Evolutionary conservation across 495 filamentous ascomycete species (phyloP), one percentile per base, ranked within the genome.

Genomic region (Cryomyces antarcticus): DNA sequence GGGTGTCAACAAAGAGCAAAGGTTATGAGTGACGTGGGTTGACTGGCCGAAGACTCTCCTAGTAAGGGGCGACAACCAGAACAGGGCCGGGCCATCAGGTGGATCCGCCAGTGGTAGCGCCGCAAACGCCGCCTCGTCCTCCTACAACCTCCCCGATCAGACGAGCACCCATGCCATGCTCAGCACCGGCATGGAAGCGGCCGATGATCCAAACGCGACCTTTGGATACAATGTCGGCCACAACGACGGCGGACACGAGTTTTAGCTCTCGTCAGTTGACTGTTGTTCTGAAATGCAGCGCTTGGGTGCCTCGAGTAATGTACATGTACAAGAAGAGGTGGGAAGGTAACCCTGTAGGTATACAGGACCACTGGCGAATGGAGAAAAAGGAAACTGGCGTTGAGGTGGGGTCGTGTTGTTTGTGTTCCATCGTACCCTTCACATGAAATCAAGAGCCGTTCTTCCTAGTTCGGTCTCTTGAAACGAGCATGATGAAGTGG

Each of bases 1-100:
- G 29, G 39, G 45, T 31, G 38, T 42, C 41, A 49, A 44, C 43
- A 53, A 49, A 52, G 57, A 53, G 40, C 36, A 41, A 49, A 54
- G 52, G 53, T 58, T 53, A 58, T 56, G 53, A 52, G 49, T 55
- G 47, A 44, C 56, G 54, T 56, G 56, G 55, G 56, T 58, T 52
- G 55, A 53, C 17, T 52, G 51, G 43, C 48, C 47, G 51, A 46
- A 63, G 60, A 61, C 53, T 51, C 57, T 61, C 50, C 45, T 61
- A 48, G 57, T 57, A 49, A 57, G 52, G 46, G 51, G 57, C 48
- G 55, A 55, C 49, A 55, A 53, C 39, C 44, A 49, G 30, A 38
- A 28, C 34, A 33, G 52, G 41, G 52, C 42, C 31, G 43, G 43
- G 37, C 41, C 40, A 46, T 39, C 42, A 43, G 45, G 41, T 30